A percentile compares a stretch with the other conserved stretches of the same genome.
Conservation (phyloP, 345 rosid genomes). For the Geranium brycei region DNA sequence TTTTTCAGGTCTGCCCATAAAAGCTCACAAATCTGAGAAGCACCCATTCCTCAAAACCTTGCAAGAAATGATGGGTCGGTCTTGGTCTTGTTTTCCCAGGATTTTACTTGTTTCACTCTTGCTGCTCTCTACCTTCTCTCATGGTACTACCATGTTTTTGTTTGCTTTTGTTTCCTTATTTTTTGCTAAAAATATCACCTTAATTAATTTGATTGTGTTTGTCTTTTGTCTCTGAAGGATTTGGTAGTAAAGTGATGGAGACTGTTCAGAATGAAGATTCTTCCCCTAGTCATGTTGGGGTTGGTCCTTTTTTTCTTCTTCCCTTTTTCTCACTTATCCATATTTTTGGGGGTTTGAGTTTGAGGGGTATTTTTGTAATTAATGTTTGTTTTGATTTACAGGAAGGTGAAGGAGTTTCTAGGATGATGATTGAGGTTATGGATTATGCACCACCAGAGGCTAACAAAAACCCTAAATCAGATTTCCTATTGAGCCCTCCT, state of each 20-base stretch:
- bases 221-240: slow-evolving; percentile 15
- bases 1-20: background rate
- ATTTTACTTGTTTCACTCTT: slow-evolving; percentile 17
- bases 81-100: slow-evolving; percentile 14
- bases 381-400: slow-evolving; percentile 8
- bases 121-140: slow-evolving; percentile 25
- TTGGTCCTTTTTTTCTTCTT: slow-evolving; percentile 9
- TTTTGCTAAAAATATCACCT: background rate
- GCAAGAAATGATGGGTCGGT: slow-evolving; percentile 24
- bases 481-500: slow-evolving; percentile 24
- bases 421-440: slow-evolving; percentile 24
- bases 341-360: background rate
- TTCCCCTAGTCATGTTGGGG: slow-evolving; percentile 16
- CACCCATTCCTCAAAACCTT: slow-evolving; percentile 21
- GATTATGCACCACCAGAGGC: slow-evolving; percentile 39
- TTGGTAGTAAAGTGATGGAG: slow-evolving; percentile 17
- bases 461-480: slow-evolving; percentile 37
- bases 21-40: slow-evolving; percentile 8
- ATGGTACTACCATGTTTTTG: slow-evolving; percentile 14
- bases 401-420: slow-evolving; percentile 20
- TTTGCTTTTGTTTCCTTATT: background rate
- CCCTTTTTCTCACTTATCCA: too few species aligned
- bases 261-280: slow-evolving; percentile 17
- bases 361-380: background rate
- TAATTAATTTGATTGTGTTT: too few species aligned